phyloP scores from a whole-genome alignment of 164 flowering plant species.

The Amborella trichopoda region DNA sequence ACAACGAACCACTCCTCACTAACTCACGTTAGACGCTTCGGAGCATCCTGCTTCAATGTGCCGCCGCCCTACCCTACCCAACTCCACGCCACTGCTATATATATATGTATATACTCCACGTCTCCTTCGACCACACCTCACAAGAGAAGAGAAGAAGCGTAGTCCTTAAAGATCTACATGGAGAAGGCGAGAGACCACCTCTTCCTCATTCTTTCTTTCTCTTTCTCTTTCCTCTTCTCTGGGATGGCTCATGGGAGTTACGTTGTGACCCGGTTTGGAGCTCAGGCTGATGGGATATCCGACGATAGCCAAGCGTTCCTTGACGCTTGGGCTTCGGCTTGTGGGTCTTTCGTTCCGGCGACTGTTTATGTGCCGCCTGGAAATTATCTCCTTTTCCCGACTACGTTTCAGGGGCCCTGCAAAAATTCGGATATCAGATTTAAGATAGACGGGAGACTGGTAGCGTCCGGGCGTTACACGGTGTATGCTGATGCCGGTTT shows the following conservation, averaged over 20 bases:
- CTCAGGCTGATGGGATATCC: conserved; percentile 18
- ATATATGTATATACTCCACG: too few relatives aligned
- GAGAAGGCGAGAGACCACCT: too few relatives aligned
- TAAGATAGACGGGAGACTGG: conserved; percentile 15
- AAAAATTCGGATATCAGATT: conserved; percentile 8
- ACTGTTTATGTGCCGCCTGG: conserved; percentile 20
- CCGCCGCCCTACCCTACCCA: too few relatives aligned
- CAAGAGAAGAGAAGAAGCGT: too few relatives aligned
- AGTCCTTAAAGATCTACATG: too few relatives aligned
- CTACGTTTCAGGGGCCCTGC: conserved; percentile 12
- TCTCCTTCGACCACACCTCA: too few relatives aligned
- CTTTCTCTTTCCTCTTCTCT: not conserved
- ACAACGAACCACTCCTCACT: too few relatives aligned
- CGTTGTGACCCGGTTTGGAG: conserved; percentile 20
- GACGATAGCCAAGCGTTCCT: conserved; percentile 20
- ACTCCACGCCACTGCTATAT: too few relatives aligned
- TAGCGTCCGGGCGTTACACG: conserved; percentile 21
- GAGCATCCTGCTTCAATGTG: too few relatives aligned
- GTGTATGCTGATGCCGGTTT: conserved; percentile 10
- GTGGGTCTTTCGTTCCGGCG: conserved; percentile 8
- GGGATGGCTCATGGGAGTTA: not conserved
- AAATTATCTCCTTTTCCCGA: conserved; percentile 9
- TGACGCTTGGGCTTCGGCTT: conserved; percentile 25
- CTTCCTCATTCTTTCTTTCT: not conserved
- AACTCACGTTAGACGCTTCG: too few relatives aligned